Conservation (phyloP, 2,329 filamentous ascomycete species). For the Trichoderma afroharzianum region DNA sequence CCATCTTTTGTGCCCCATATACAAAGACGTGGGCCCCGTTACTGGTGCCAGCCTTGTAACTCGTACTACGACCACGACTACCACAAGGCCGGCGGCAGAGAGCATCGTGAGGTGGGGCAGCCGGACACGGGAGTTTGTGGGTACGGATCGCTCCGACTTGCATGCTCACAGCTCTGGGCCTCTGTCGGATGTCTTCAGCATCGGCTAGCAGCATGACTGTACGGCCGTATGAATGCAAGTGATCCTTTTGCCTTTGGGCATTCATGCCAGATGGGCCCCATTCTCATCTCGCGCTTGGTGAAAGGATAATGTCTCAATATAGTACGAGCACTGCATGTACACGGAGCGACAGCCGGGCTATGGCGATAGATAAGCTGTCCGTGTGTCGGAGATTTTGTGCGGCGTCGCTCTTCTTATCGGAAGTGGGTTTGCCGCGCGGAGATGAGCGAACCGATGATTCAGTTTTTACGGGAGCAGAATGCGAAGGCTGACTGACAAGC, state of each 20-base stretch:
- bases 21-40: neutral
- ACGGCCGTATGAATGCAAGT: neutral
- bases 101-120: slow-evolving; percentile 18
- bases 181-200: slow-evolving; percentile 14
- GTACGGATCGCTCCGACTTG: slow-evolving; percentile 20
- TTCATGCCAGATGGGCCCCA: neutral
- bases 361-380: slow-evolving; percentile 3
- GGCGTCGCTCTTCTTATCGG: slow-evolving; percentile 3
- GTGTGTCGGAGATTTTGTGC: slow-evolving; percentile 14
- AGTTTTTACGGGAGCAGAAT: neutral
- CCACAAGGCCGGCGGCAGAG: neutral
- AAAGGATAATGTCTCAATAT: neutral
- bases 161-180: slow-evolving; percentile 6
- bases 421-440: slow-evolving; percentile 1
- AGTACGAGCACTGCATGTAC: neutral
- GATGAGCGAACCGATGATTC: neutral
- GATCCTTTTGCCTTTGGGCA: neutral
- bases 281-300: neutral
- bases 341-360: slow-evolving; percentile 7
- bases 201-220: neutral
- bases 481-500: neutral
- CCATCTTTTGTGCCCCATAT: neutral
- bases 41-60: neutral
- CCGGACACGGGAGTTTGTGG: slow-evolving; percentile 13
- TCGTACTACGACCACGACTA: neutral